A percentile compares a stretch with the other conserved stretches of the same genome.
Conservation (phyloP, 441 rosid genomes). For the Codiaeum variegatum region DNA sequence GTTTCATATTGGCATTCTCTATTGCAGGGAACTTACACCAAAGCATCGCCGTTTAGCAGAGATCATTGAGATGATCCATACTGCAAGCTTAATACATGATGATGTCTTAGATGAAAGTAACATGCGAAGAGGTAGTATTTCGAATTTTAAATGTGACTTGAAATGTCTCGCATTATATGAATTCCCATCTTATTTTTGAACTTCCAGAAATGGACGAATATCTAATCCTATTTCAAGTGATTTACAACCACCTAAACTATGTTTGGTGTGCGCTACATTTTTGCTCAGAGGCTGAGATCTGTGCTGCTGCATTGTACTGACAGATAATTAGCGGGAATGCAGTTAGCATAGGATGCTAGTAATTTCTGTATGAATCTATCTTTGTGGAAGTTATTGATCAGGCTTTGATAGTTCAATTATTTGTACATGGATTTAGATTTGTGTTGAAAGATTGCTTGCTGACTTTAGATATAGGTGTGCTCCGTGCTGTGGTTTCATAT, state of each 20-base stretch:
- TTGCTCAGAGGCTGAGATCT: not conserved
- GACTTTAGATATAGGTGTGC: not conserved
- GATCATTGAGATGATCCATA: slow-evolving; percentile 96
- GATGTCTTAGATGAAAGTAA: slow-evolving; percentile 90
- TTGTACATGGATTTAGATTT: not conserved
- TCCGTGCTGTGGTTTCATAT: not conserved
- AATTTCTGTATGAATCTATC: not conserved
- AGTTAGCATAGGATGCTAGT: not conserved
- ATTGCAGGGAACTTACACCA: slow-evolving; percentile 63
- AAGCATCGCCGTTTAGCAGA: slow-evolving; percentile 86
- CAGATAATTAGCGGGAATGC: not conserved
- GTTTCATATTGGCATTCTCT: slow-evolving; percentile 19
- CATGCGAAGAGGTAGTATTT: slow-evolving; percentile 72
- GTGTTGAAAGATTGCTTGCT: not conserved
- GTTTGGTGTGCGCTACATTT: no score
- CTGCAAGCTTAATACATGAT: slow-evolving; percentile 95
- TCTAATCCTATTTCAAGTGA: not conserved
- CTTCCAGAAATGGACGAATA: not conserved
- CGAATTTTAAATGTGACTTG: not conserved
- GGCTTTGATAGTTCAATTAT: slow-evolving; percentile 2
- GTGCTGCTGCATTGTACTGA: not conserved
- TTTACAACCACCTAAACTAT: not conserved
- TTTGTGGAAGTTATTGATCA: not conserved
- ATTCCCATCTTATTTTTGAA: not conserved
- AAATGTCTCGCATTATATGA: not conserved